Conservation (phyloP, 495 filamentous ascomycete genomes). For the Astrothelium subdiscretum region DNA sequence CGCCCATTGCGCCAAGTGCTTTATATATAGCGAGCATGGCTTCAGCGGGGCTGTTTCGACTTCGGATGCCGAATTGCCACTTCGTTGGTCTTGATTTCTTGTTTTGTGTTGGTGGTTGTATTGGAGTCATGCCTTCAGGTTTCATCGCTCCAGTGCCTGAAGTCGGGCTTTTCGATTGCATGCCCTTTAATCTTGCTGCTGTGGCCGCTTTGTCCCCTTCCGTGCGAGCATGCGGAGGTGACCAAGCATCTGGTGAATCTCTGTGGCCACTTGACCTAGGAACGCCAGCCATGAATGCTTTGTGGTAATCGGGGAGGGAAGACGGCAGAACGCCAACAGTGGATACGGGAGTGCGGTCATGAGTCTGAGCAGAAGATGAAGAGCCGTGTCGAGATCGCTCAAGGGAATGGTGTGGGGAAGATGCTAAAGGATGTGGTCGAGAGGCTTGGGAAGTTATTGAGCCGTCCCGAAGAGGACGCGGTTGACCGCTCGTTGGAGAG, state of each 20-base stretch:
- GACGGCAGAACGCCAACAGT: slow-evolving; percentile 85
- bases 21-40: slow-evolving; percentile 90
- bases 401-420: neutral
- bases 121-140: slow-evolving; percentile 45
- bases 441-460: slow-evolving; percentile 4
- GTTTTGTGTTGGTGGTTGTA: slow-evolving; percentile 19
- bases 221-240: slow-evolving; percentile 24
- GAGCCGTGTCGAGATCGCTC: slow-evolving; percentile 26
- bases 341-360: slow-evolving; percentile 39
- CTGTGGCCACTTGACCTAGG: neutral
- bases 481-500: neutral
- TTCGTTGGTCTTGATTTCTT: slow-evolving; percentile 63
- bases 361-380: slow-evolving; percentile 19
- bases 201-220: slow-evolving; percentile 61
- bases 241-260: neutral
- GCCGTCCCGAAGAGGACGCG: neutral
- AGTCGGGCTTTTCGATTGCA: slow-evolving; percentile 44
- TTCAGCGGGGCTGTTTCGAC: slow-evolving; percentile 83
- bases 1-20: slow-evolving; percentile 74
- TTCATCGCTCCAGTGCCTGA: slow-evolving; percentile 48
- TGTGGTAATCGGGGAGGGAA: slow-evolving; percentile 79
- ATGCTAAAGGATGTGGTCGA: slow-evolving; percentile 3
- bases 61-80: slow-evolving; percentile 97
- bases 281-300: slow-evolving; percentile 57
- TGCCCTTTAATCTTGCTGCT: slow-evolving; percentile 62